Evolutionary conservation across 2,329 filamentous ascomycete genomes (phyloP), one percentile per base, ranked within the genome.

Genomic region (Cladophialophora bantiana): DNA sequence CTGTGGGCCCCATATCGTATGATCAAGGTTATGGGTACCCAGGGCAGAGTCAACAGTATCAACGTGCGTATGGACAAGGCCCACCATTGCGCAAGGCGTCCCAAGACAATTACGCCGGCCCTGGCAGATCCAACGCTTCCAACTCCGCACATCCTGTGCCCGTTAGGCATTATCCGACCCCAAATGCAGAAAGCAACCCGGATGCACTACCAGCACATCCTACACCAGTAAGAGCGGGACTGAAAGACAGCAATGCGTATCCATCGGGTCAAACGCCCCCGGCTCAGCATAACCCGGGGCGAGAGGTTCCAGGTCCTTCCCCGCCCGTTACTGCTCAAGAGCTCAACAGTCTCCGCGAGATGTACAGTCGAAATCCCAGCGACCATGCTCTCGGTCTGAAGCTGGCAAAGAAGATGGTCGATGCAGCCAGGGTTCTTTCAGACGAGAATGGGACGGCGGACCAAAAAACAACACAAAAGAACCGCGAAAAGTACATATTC

Each of bases 341-440:
- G 76, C 83, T 99, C 7, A 91, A 96, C 72, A 84, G 85, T 26
- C 81, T 98, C 7, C 89, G 92, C 36, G 86, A 87, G 73, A 80
- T 83, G 6, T 89, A 91, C 70, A 91, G 90, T 76, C 83, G 82
- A 32, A 91, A 93, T 68, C 88, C 93, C 0, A 84, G 84, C 35
- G 93, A 97, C 71, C 86, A 90, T 68, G 86, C 85, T 55, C 85
- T 88, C 2, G 90, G 91, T 13, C 82, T 99, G 64, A 82, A 83
- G 9, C 83, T 97, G 18, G 93, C 92, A 0, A 94, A 94, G 80
- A 92, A 90, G 73, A 82, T 97, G 4, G 88, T 96, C 1, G 93
- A 97, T 79, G 95, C 94, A 1, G 88, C 93, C 0, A 88, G 89
- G 12, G 87, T 91, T 4, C 85, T 99, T 1, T 88, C 93, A 2